Evolutionary conservation across 2,329 filamentous ascomycete species (phyloP).

Genomic region (Rugonectria rugulosa): DNA sequence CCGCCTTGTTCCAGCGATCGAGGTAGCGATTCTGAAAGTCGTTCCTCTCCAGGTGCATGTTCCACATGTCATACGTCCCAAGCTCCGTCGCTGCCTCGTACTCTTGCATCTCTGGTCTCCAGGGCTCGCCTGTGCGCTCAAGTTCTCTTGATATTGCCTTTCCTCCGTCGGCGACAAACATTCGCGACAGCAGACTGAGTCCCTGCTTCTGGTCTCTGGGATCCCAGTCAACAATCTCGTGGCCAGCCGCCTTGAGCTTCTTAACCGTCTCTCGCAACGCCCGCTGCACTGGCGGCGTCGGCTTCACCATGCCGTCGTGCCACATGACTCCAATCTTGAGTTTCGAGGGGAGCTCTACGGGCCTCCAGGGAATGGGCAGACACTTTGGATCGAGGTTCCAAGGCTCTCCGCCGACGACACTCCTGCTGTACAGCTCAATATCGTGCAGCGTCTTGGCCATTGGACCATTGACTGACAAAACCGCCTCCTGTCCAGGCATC

Average conservation of each 20-base stretch:
- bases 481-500: slow-evolving; percentile 70
- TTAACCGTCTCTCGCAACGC: slow-evolving; percentile 57
- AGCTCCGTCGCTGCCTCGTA: slow-evolving; percentile 48
- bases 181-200: slow-evolving; percentile 47
- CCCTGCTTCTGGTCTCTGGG: slow-evolving; percentile 52
- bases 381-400: slow-evolving; percentile 67
- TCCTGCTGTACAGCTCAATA: slow-evolving; percentile 61
- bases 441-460: slow-evolving; percentile 64
- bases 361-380: slow-evolving; percentile 64
- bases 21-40: slow-evolving; percentile 56
- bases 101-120: slow-evolving; percentile 46
- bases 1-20: slow-evolving; percentile 54
- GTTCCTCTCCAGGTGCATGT: slow-evolving; percentile 53
- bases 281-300: slow-evolving; percentile 70
- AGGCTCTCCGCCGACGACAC: slow-evolving; percentile 59
- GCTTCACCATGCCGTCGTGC: slow-evolving; percentile 69
- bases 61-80: slow-evolving; percentile 55
- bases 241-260: slow-evolving; percentile 53
- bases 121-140: slow-evolving; percentile 52
- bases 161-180: slow-evolving; percentile 59
- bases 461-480: slow-evolving; percentile 70
- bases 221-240: slow-evolving; percentile 62
- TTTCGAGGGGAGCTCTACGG: slow-evolving; percentile 42
- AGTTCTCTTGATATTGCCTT: slow-evolving; percentile 49
- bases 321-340: slow-evolving; percentile 69